These are phyloP conservation scores for Trichophyton mentagrophytes DNA, from an alignment of 2,329 filamentous ascomycete genomes.

Conservation along the genomic window DNA sequence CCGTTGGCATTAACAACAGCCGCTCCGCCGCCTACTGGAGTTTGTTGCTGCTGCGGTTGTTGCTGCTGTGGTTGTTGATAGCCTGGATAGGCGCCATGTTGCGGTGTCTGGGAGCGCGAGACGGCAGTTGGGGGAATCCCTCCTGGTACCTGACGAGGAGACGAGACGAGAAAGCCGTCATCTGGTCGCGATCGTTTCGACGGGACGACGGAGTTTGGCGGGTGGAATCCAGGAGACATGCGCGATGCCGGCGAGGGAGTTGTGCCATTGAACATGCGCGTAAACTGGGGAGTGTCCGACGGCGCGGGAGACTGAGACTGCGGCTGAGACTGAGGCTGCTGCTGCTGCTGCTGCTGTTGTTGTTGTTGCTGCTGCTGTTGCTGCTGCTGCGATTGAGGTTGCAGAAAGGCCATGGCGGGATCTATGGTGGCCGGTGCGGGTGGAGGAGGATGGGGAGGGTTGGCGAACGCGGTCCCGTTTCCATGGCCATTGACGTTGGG, in stretches of 20 bases:
- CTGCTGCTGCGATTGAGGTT: constrained; percentile 18
- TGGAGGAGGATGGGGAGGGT: constrained; percentile 1
- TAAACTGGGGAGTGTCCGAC: constrained; percentile 42
- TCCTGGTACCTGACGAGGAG: constrained; percentile 61
- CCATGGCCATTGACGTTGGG: constrained; percentile 12
- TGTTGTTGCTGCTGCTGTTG: background rate
- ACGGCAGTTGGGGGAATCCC: constrained; percentile 48
- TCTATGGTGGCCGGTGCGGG: constrained; percentile 28
- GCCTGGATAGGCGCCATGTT: constrained; percentile 58
- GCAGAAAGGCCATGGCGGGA: constrained; percentile 36
- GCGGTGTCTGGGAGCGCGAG: constrained; percentile 86
- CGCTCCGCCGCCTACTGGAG: constrained; percentile 37
- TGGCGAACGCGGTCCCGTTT: constrained; percentile 8
- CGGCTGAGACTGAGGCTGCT: background rate
- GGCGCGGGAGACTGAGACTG: constrained; percentile 21
- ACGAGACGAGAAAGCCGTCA: constrained; percentile 64
- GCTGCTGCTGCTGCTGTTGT: background rate
- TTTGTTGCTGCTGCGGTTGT: too few species aligned
- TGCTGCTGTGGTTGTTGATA: constrained; percentile 41
- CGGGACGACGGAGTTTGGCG: constrained; percentile 70
- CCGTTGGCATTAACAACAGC: constrained; percentile 15
- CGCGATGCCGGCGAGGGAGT: constrained; percentile 49
- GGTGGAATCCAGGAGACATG: constrained; percentile 64
- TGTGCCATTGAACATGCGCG: constrained; percentile 65
- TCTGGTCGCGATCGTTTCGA: constrained; percentile 79